These are phyloP conservation scores for Sugiyamaella pinicola DNA, from an alignment of 1,139 yeast species.

Conservation along the genomic window DNA sequence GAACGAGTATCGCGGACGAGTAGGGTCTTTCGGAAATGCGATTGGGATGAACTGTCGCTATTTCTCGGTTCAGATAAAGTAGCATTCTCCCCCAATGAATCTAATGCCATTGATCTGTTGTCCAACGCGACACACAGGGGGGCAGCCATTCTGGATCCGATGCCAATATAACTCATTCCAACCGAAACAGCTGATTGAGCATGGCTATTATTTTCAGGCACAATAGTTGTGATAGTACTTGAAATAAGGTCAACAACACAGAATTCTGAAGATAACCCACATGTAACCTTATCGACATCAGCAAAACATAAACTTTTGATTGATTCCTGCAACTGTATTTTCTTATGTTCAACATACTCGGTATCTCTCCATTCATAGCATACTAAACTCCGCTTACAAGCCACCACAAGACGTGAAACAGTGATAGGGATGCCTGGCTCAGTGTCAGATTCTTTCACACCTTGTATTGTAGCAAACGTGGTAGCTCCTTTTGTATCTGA, in stretches of 20 bases:
- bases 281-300: conserved; percentile 40
- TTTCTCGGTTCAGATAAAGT: no score
- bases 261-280: conserved; percentile 39
- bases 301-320: conserved; percentile 42
- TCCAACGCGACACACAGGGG: conserved; percentile 27
- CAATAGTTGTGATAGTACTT: conserved; percentile 4
- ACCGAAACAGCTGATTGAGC: conserved; percentile 25
- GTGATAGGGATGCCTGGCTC: conserved; percentile 23
- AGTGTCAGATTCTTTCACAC: conserved; percentile 25
- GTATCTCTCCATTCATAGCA: conserved; percentile 46
- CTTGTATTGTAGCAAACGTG: conserved; percentile 37
- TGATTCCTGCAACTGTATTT: conserved; percentile 43
- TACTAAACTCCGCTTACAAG: conserved; percentile 41
- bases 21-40: conserved; percentile 27
- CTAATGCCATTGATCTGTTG: background rate
- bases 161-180: conserved; percentile 33
- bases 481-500: conserved; percentile 44
- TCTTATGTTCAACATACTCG: conserved; percentile 39
- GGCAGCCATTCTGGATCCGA: conserved; percentile 28
- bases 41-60: background rate
- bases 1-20: conserved; percentile 35
- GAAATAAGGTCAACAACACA: conserved; percentile 18
- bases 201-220: conserved; percentile 18
- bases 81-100: background rate
- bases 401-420: conserved; percentile 43